A percentile compares a stretch with the other conserved stretches of the same genome.
Conservation (phyloP, 2,329 filamentous ascomycete species). For the Metarhizium rileyi region DNA sequence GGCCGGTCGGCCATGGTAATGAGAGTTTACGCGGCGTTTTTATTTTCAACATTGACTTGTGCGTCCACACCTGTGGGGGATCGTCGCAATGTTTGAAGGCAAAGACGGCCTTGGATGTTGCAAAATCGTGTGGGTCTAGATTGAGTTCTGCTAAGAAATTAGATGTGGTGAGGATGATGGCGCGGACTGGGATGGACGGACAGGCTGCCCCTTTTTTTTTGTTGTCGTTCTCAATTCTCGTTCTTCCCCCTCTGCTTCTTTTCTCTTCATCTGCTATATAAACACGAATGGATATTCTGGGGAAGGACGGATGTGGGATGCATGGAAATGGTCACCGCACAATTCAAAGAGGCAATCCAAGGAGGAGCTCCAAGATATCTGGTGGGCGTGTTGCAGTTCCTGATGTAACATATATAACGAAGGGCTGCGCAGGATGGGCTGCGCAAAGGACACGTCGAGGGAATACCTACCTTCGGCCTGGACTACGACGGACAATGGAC, state of each 20-base stretch:
- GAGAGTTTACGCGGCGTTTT: not conserved
- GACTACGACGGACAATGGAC: slow-evolving; percentile 4
- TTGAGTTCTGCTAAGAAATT: not conserved
- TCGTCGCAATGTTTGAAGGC: not conserved
- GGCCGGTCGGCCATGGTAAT: not conserved
- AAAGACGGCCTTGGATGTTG: not conserved
- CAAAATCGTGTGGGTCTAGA: not conserved
- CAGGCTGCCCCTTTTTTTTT: not conserved
- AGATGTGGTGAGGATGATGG: not conserved
- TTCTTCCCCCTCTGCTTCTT: not conserved
- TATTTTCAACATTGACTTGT: not conserved
- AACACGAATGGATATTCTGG: not conserved
- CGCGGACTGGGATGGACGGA: not conserved
- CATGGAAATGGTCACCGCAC: not conserved
- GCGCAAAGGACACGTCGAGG: not conserved
- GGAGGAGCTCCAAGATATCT: not conserved
- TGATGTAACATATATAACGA: slow-evolving; percentile 7
- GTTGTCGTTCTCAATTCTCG: not conserved
- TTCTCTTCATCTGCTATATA: not conserved
- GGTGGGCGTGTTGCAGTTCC: not conserved
- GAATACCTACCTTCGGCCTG: slow-evolving; percentile 1
- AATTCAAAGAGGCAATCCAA: not conserved
- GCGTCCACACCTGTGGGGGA: not conserved
- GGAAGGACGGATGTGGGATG: not conserved
- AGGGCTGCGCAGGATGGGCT: not conserved